A percentile compares a stretch with the other conserved stretches of the same genome.
Conservation (phyloP, 495 filamentous ascomycete genomes). For the Lasiosphaeria miniovina region DNA sequence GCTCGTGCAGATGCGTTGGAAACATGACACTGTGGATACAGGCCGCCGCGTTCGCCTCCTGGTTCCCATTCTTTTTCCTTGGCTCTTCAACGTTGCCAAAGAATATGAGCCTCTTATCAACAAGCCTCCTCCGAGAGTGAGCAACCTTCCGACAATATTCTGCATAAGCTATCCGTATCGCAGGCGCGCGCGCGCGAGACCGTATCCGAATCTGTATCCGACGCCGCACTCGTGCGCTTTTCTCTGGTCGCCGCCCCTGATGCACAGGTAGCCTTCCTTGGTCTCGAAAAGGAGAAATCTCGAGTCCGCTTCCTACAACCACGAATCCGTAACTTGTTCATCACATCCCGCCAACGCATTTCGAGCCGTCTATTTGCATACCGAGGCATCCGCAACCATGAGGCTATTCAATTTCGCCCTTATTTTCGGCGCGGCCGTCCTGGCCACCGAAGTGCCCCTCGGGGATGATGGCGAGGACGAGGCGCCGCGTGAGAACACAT, state of each 20-base stretch:
- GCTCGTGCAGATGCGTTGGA: not conserved
- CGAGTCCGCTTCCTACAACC: no score
- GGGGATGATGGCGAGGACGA: slow-evolving; percentile 35
- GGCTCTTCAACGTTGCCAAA: slow-evolving; percentile 15
- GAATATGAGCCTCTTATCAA: slow-evolving; percentile 12
- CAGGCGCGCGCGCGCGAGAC: slow-evolving; percentile 2
- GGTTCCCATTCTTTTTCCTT: slow-evolving; percentile 8
- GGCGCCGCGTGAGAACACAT: slow-evolving; percentile 46
- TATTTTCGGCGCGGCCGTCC: slow-evolving; percentile 39
- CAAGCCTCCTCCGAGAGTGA: slow-evolving; percentile 13
- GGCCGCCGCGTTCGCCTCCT: slow-evolving; percentile 20
- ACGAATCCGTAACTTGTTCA: no score
- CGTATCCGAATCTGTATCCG: slow-evolving; percentile 3
- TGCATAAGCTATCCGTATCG: slow-evolving; percentile 22
- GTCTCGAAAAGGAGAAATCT: no score
- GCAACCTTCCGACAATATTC: slow-evolving; percentile 21
- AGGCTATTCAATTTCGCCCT: slow-evolving; percentile 31
- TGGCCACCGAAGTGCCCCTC: slow-evolving; percentile 28
- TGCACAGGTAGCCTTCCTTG: not conserved
- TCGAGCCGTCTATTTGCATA: slow-evolving; percentile 5
- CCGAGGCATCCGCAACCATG: slow-evolving; percentile 18
- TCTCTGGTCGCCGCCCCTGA: not conserved
- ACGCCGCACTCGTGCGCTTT: not conserved
- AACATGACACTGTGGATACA: slow-evolving; percentile 1
- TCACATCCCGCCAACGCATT: not conserved